Conservation (phyloP, 1,284 basidiomycete species). For the Fomitopsis schrenkii region DNA sequence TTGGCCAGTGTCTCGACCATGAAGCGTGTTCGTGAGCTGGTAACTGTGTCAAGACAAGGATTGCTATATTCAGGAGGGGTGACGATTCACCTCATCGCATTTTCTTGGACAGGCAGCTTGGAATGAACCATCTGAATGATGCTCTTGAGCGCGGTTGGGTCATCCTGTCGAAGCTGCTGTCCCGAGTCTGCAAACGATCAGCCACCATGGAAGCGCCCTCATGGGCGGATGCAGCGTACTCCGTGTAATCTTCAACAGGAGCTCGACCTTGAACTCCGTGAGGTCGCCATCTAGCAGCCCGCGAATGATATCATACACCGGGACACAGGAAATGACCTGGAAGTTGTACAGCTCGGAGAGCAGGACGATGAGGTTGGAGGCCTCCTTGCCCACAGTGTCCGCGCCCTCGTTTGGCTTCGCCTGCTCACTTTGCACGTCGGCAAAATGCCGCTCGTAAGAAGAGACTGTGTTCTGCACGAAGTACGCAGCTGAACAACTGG, state of each 20-base stretch:
- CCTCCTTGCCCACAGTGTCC: constrained; percentile 72
- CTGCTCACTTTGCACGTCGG: constrained; percentile 15
- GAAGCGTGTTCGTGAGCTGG: constrained; percentile 80
- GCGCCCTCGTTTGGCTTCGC: constrained; percentile 16
- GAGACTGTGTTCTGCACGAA: constrained; percentile 70
- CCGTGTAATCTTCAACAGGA: constrained; percentile 81
- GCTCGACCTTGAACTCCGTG: constrained; percentile 80
- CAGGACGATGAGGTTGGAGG: constrained; percentile 84
- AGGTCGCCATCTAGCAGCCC: constrained; percentile 66
- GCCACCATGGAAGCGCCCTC: background rate
- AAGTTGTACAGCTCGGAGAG: constrained; percentile 95
- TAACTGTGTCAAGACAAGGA: background rate
- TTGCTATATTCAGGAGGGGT: background rate
- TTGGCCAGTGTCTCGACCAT: constrained; percentile 91
- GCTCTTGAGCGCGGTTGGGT: constrained; percentile 80
- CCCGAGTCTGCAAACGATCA: constrained; percentile 61
- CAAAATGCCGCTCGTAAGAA: constrained; percentile 61
- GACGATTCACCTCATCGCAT: constrained; percentile 51
- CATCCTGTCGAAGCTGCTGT: constrained; percentile 83
- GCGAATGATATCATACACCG: constrained; percentile 90
- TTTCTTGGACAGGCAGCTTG: constrained; percentile 57
- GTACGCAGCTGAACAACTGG: constrained; percentile 55
- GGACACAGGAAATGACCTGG: constrained; percentile 83
- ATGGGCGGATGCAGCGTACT: constrained; percentile 51
- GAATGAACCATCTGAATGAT: constrained; percentile 84